Evolutionary conservation across 768 basidiomycete species (phyloP).

Genomic region (Russula olivacea): DNA sequence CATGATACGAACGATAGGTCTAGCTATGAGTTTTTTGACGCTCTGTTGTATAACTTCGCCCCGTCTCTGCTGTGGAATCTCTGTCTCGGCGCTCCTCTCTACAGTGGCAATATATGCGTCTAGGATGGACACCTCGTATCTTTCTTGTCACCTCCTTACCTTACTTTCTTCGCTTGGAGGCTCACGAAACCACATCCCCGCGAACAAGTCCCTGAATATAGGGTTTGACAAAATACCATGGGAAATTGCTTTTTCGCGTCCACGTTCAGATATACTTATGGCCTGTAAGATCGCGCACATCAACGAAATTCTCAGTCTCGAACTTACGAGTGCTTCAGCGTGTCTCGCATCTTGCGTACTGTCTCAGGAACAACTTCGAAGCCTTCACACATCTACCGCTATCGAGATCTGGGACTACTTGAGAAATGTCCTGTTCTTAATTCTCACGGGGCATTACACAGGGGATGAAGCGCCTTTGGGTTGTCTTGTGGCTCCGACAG

Average conservation of each 20-base stretch:
- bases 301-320: neutral
- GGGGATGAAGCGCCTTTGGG: constrained; percentile 48
- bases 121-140: neutral
- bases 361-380: constrained; percentile 23
- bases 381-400: constrained; percentile 36
- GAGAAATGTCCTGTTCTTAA: constrained; percentile 43
- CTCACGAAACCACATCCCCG: neutral
- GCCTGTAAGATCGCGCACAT: constrained; percentile 36
- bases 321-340: constrained; percentile 15
- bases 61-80: neutral
- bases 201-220: neutral
- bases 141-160: constrained; percentile 12
- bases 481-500: constrained; percentile 41
- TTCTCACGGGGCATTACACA: constrained; percentile 41
- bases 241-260: constrained; percentile 17
- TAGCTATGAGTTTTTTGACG: constrained; percentile 18
- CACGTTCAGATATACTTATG: constrained; percentile 34
- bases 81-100: constrained; percentile 3
- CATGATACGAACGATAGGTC: neutral
- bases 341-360: constrained; percentile 33
- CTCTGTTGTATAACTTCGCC: constrained; percentile 6
- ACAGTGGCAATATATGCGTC: constrained; percentile 1
- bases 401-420: constrained; percentile 54
- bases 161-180: neutral
- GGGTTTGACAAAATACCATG: neutral